phyloP scores from a whole-genome alignment of 495 filamentous ascomycete genomes.

The Talaromyces nanjingensis region DNA sequence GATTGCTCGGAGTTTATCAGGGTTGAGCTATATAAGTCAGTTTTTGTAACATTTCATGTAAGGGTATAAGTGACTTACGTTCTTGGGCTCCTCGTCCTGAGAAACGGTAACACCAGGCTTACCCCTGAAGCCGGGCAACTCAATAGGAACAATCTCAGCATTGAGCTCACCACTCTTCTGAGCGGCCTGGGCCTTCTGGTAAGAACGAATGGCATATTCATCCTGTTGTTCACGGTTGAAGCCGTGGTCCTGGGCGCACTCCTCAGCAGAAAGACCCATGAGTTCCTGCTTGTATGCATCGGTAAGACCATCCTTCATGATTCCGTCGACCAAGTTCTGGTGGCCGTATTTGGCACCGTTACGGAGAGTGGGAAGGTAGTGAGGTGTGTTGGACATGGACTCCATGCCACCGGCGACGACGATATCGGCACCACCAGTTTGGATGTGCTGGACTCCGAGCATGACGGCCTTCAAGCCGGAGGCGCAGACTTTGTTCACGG shows the following conservation, averaged over 20 bases:
- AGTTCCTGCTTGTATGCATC: slow-evolving; percentile 89
- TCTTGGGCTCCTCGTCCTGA: slow-evolving; percentile 92
- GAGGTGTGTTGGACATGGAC: slow-evolving; percentile 97
- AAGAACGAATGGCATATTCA: slow-evolving; percentile 85
- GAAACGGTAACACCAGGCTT: slow-evolving; percentile 79
- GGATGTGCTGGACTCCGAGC: slow-evolving; percentile 91
- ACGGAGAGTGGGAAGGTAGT: slow-evolving; percentile 83
- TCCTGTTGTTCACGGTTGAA: slow-evolving; percentile 81
- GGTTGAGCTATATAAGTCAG: slow-evolving; percentile 58
- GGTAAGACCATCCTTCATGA: slow-evolving; percentile 85
- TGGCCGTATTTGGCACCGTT: slow-evolving; percentile 86
- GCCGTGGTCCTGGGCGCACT: slow-evolving; percentile 78
- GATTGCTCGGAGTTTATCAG: slow-evolving; percentile 77
- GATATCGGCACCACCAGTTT: slow-evolving; percentile 83
- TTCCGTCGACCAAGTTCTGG: slow-evolving; percentile 76
- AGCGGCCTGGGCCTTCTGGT: slow-evolving; percentile 85
- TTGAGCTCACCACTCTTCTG: slow-evolving; percentile 70
- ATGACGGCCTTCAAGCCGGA: slow-evolving; percentile 91
- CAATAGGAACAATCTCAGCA: slow-evolving; percentile 82
- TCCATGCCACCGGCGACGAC: slow-evolving; percentile 91
- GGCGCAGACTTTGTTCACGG: slow-evolving; percentile 98
- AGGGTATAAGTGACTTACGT: slow-evolving; percentile 38
- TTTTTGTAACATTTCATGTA: not conserved
- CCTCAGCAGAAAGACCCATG: slow-evolving; percentile 90
- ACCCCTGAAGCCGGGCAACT: slow-evolving; percentile 78